Conservation (phyloP, 2,329 filamentous ascomycete species). For the Curvularia sp. region DNA sequence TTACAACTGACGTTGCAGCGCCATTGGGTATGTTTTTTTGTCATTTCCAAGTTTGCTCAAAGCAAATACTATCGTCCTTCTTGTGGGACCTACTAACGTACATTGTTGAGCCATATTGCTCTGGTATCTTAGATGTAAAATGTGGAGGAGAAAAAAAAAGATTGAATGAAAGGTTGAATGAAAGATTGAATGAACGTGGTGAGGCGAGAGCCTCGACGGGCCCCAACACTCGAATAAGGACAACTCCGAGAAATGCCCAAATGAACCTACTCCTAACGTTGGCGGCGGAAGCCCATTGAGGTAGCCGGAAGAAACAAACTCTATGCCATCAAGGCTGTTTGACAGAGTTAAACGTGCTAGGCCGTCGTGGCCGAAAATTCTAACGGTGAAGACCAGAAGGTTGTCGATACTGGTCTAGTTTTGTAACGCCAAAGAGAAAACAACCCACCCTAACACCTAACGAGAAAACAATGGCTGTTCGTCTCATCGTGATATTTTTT, state of each 20-base stretch:
- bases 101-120: slow-evolving; percentile 44
- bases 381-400: slow-evolving; percentile 26
- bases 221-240: slow-evolving; percentile 21
- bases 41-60: slow-evolving; percentile 23
- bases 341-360: slow-evolving; percentile 44
- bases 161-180: slow-evolving; percentile 34
- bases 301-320: slow-evolving; percentile 29
- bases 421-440: slow-evolving; percentile 38
- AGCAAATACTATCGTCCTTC: slow-evolving; percentile 27
- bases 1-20: slow-evolving; percentile 19
- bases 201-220: slow-evolving; percentile 24
- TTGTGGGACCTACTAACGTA: slow-evolving; percentile 41
- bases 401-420: slow-evolving; percentile 40
- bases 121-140: slow-evolving; percentile 47
- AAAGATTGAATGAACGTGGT: slow-evolving; percentile 38
- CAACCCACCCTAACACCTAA: slow-evolving; percentile 40
- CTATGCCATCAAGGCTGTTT: slow-evolving; percentile 45
- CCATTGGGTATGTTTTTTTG: slow-evolving; percentile 26
- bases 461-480: slow-evolving; percentile 40
- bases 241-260: slow-evolving; percentile 35
- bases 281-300: slow-evolving; percentile 19
- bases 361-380: slow-evolving; percentile 31
- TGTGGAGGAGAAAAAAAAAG: slow-evolving; percentile 1
- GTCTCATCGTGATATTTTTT: slow-evolving; percentile 52
- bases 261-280: slow-evolving; percentile 20